Evolutionary conservation across 2,329 filamentous ascomycete genomes (phyloP).

Genomic region (Colletotrichum tofieldiae): DNA sequence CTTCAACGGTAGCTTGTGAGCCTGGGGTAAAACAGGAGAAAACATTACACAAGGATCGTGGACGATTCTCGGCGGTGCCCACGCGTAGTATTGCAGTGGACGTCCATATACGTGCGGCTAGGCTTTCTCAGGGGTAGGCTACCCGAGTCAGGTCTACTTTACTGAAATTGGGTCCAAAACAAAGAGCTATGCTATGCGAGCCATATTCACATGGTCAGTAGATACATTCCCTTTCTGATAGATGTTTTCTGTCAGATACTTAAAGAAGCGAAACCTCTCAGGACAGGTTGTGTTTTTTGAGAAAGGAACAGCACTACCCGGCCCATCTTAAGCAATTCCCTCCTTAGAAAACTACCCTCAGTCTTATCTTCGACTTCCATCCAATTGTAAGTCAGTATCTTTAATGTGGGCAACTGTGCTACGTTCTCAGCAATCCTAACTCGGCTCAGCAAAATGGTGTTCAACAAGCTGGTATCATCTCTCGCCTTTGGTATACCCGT

Average conservation of each 20-base stretch:
- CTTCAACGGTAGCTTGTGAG: not conserved
- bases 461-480: slow-evolving; percentile 21
- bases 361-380: not conserved
- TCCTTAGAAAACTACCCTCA: not conserved
- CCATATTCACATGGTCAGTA: not conserved
- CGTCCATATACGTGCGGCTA: not conserved
- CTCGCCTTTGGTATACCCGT: slow-evolving; percentile 27
- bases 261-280: not conserved
- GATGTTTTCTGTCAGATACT: not conserved
- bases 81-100: not conserved
- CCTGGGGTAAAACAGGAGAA: slow-evolving; percentile 6
- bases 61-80: not conserved
- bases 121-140: not conserved
- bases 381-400: not conserved
- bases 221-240: too few species aligned
- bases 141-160: not conserved
- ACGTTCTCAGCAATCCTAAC: not conserved
- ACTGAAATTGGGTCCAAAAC: not conserved
- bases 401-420: not conserved
- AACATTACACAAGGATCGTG: slow-evolving; percentile 17
- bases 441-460: slow-evolving; percentile 8
- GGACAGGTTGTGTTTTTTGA: too few species aligned
- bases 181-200: not conserved
- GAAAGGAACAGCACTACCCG: not conserved
- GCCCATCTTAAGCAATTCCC: too few species aligned